Evolutionary conservation across 805 yeast genomes (phyloP), one percentile per base, ranked within the genome.

Genomic region (Zygosaccharomyces siamensis): DNA sequence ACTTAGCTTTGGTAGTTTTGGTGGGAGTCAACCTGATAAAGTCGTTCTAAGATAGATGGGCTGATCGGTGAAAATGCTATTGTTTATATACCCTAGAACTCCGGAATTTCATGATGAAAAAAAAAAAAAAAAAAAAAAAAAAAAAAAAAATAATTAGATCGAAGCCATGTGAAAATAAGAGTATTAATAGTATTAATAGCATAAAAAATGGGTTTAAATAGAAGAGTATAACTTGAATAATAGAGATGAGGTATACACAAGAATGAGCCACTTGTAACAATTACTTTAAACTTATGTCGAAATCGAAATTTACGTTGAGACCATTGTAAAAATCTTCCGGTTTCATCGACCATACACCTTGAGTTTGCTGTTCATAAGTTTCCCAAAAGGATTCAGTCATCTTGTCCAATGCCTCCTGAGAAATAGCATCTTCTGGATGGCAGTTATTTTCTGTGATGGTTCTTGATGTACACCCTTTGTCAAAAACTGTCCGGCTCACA

Each of bases 401-500:
- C 38, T 45, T 51, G 39, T 52, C 49, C 12, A 56, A 40, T 18
- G 48, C 47, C 11, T 54, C 59, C 26, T 49, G 55, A 2, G 56
- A 49, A n/a, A 54, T 51, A 7, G 46, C 40, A 7, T 49, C 54
- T 8, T 43, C 46, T 14, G 43, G 21, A 20, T 21, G 42, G 33
- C 58, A 55, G 3, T 30, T 32, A 11, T 39, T 39, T 28, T 61
- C 66, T 2, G 56, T 49, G 37, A 48, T 45, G 5, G 49, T 46
- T 41, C 67, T 50, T 8, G 60, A 54, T 14, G 51, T 51, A 8
- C 53, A 38, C 12, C 58, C 65, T 39, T 53, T 58, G 12, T 50
- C 47, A 27, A 62, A 60, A 7, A 62, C 48, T 4, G 48, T 51
- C 35, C 60, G 54, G 30, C 61, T 60, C 5, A 59, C 54, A 12